Conservation (phyloP, 805 yeast genomes). For the Ogataea siamensis region DNA sequence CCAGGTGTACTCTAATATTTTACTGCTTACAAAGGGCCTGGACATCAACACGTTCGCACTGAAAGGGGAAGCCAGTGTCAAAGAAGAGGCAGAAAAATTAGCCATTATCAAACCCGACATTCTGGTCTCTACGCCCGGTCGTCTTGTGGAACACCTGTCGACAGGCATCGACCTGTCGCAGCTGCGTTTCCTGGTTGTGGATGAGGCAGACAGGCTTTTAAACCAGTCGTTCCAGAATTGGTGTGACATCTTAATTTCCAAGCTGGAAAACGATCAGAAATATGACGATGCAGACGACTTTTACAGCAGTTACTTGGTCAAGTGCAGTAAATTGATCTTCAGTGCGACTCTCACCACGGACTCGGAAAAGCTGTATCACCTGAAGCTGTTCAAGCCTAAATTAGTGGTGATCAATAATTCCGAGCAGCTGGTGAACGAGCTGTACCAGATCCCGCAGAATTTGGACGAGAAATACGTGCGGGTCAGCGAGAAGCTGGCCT, state of each 20-base stretch:
- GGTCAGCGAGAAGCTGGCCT: slow-evolving; percentile 31
- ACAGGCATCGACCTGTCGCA: slow-evolving; percentile 45
- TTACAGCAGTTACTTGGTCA: slow-evolving; percentile 36
- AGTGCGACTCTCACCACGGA: slow-evolving; percentile 94
- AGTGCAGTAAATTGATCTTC: slow-evolving; percentile 66
- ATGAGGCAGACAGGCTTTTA: slow-evolving; percentile 78
- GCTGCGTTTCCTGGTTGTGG: slow-evolving; percentile 65
- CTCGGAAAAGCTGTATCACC: slow-evolving; percentile 76
- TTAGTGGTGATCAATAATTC: slow-evolving; percentile 65
- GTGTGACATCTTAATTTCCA: slow-evolving; percentile 57
- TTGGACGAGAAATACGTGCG: slow-evolving; percentile 37
- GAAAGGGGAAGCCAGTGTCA: slow-evolving; percentile 50
- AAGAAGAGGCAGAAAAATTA: slow-evolving; percentile 61
- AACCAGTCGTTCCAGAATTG: slow-evolving; percentile 94
- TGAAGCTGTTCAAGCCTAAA: slow-evolving; percentile 70
- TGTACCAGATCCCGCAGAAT: slow-evolving; percentile 58
- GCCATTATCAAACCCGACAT: slow-evolving; percentile 54
- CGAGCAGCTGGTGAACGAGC: slow-evolving; percentile 45
- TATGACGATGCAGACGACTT: slow-evolving; percentile 23
- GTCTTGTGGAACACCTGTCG: slow-evolving; percentile 71
- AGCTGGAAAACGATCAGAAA: slow-evolving; percentile 37
- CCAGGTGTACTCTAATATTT: slow-evolving; percentile 73
- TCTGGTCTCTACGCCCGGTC: slow-evolving; percentile 71
- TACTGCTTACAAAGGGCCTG: slow-evolving; percentile 62
- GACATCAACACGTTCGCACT: slow-evolving; percentile 61